Evolutionary conservation across 345 rosid species (phyloP).

Genomic region (Sonneratia alba): DNA sequence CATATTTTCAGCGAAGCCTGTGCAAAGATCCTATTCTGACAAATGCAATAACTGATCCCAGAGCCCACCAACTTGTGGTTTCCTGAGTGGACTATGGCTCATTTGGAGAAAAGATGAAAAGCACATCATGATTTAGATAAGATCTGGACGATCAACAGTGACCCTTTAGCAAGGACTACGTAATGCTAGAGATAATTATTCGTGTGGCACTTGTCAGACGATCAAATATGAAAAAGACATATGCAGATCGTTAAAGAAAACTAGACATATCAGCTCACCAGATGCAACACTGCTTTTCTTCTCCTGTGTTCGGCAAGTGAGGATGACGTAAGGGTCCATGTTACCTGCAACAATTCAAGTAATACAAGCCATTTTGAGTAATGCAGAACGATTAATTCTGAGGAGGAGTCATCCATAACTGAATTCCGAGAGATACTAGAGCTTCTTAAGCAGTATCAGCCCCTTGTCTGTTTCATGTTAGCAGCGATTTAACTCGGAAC

Average conservation of each 20-base stretch:
- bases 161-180: neutral
- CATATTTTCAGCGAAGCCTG: neutral
- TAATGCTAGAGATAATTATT: too few species aligned
- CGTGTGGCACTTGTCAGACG: too few species aligned
- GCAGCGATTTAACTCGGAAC: neutral
- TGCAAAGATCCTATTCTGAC: neutral
- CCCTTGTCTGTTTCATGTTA: neutral
- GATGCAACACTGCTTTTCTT: constrained; percentile 58
- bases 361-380: neutral
- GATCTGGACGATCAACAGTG: neutral
- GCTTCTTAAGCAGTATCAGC: neutral
- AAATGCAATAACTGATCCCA: neutral
- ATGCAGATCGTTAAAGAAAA: neutral
- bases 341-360: constrained; percentile 22
- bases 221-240: too few species aligned
- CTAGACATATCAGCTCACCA: constrained; percentile 25
- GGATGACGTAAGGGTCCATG: constrained; percentile 62
- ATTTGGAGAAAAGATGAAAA: neutral
- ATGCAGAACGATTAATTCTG: neutral
- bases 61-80: neutral
- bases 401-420: neutral
- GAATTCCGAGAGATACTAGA: neutral
- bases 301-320: constrained; percentile 66
- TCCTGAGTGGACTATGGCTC: too few species aligned
- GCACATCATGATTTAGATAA: neutral